phyloP scores from a whole-genome alignment of 148 eudicot genomes.

The Nepenthes mirabilis region DNA sequence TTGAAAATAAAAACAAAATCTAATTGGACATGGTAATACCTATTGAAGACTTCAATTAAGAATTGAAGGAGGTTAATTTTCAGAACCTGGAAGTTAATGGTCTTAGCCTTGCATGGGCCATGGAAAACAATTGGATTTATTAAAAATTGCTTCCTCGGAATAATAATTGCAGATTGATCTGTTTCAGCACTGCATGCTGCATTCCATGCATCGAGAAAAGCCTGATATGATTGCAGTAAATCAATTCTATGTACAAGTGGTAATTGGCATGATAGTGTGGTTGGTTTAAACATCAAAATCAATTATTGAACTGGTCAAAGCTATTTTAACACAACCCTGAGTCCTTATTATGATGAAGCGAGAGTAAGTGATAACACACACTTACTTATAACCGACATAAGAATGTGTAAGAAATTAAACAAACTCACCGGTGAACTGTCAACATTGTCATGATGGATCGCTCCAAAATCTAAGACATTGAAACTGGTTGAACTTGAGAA shows the following conservation, averaged over 20 bases:
- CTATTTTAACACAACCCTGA: background rate
- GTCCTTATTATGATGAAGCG: background rate
- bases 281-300: background rate
- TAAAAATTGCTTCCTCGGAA: conserved; percentile 29
- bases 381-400: background rate
- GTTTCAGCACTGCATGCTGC: conserved; percentile 25
- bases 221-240: conserved; percentile 14
- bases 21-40: background rate
- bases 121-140: conserved; percentile 30
- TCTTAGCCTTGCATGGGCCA: conserved; percentile 47
- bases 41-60: background rate
- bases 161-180: conserved; percentile 15
- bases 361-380: background rate
- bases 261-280: background rate
- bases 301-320: background rate
- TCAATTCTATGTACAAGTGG: background rate
- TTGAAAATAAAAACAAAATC: background rate
- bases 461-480: conserved; percentile 25
- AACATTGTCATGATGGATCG: conserved; percentile 6
- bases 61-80: background rate
- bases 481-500: conserved; percentile 5
- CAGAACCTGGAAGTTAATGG: conserved; percentile 29
- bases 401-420: background rate
- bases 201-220: conserved; percentile 48
- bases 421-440: conserved; percentile 29